Base-by-base conservation (phyloP, 768 basidiomycete genomes). In the Trametes cinnabarina region DNA sequence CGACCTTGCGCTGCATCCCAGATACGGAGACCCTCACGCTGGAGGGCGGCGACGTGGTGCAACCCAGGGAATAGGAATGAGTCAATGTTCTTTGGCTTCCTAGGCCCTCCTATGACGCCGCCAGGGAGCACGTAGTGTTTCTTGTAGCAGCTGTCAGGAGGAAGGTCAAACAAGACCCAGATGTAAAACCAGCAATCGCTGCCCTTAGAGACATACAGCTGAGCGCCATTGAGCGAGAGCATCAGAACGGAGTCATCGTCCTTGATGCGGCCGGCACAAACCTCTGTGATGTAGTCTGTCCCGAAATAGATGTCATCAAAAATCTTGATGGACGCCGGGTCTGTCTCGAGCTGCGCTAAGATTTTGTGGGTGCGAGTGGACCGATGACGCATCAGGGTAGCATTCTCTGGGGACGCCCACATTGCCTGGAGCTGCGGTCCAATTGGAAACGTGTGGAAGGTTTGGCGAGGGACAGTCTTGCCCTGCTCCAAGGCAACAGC, bases 341-440 rank as follows among this genome's bases (percentile, higher is more conserved):
- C n/a, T n/a, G n/a, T n/a, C n/a, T 39, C 44, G 11, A 9, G 8
- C 1, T 20, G 40, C 28, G n/a, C 41, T 1, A 14, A 28, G 28
- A 43, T 23, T 1, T 37, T 7, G 17, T 15, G 3, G 1, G 55
- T 65, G 0, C 68, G 55, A 8, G 54, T 32, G 10, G 14, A 9
- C 0, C 25, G 51, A 28, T 62, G 50, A 9, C 40, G 42, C 54
- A 51, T 53, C 15, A 30, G 28, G 2, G 17, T 0, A 0, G 46
- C 55, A 47, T 41, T 49, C 26, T 42, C 0, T 40, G 57, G 15
- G 57, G 63, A 0, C 66, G 53, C 14, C 14, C 72, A 65, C 2
- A 74, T 61, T 0, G 77, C 76, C 51, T 81, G 79, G 0, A 81
- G 55, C 47, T 79, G 77, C 0, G 76, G 78, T 3, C 77, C 77